These are phyloP conservation scores for Guillardia theta DNA, from an alignment of 78 protist genomes.

Conservation along the genomic window DNA sequence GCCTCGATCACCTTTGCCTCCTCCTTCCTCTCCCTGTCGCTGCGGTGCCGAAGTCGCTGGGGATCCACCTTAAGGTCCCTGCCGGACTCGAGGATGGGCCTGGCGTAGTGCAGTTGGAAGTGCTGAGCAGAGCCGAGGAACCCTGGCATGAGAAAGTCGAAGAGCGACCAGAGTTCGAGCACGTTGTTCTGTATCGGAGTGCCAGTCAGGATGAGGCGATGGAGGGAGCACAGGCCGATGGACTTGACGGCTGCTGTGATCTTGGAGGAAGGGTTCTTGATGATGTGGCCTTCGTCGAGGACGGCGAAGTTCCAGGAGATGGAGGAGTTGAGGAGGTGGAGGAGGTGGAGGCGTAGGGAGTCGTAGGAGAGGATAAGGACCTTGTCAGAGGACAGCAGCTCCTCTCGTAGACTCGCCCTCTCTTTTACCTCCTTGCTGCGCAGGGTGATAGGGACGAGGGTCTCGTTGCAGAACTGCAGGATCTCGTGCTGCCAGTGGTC, in stretches of 20 bases:
- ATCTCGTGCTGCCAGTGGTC: constrained; percentile 83
- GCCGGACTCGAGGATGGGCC: constrained; percentile 52
- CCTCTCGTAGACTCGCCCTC: neutral
- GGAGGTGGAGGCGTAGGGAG: constrained; percentile 72
- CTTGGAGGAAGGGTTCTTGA: constrained; percentile 68
- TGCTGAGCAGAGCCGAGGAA: constrained; percentile 77
- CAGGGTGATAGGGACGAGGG: neutral
- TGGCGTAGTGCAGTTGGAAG: neutral
- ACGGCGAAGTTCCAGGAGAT: constrained; percentile 76
- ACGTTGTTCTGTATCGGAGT: constrained; percentile 91
- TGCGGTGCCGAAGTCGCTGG: neutral
- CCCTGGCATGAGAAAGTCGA: constrained; percentile 98
- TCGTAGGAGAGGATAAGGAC: constrained; percentile 84
- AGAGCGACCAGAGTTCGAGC: constrained; percentile 94
- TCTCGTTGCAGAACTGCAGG: neutral
- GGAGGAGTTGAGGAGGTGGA: neutral
- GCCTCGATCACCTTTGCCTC: neutral
- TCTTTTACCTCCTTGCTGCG: neutral
- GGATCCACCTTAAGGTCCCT: constrained; percentile 20
- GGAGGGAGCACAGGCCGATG: constrained; percentile 37
- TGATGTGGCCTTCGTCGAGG: constrained; percentile 97
- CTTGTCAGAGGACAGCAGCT: neutral
- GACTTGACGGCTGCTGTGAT: neutral
- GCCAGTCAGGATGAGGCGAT: constrained; percentile 95
- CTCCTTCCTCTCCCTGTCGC: neutral